These are phyloP conservation scores for Lentinula edodes DNA, from an alignment of 768 basidiomycete species.

Conservation along the genomic window DNA sequence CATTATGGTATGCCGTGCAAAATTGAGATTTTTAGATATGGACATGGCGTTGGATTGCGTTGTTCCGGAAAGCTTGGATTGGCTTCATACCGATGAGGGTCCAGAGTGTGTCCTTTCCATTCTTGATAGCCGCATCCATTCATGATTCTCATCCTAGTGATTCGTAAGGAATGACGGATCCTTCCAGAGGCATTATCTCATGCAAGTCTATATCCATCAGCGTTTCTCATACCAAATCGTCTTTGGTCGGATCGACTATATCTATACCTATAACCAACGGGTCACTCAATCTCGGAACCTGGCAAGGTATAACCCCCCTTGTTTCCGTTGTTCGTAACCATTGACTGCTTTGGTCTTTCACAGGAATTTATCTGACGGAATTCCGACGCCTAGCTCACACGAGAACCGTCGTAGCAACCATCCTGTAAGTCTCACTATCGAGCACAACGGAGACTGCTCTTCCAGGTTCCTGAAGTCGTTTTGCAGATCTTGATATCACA, in stretches of 20 bases:
- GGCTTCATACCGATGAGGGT: slow-evolving; percentile 89
- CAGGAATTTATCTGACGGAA: slow-evolving; percentile 85
- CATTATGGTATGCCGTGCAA: slow-evolving; percentile 1
- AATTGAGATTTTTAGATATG: slow-evolving; percentile 58
- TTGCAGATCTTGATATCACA: background rate
- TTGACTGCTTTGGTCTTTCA: background rate
- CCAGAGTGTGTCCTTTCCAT: slow-evolving; percentile 60
- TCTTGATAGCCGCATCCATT: background rate
- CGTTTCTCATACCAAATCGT: slow-evolving; percentile 88
- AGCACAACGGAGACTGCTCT: background rate
- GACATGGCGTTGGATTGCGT: slow-evolving; percentile 88
- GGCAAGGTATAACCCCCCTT: slow-evolving; percentile 65
- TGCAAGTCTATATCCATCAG: slow-evolving; percentile 28
- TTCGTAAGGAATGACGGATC: slow-evolving; percentile 46
- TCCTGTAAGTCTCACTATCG: slow-evolving; percentile 41
- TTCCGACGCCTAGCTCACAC: slow-evolving; percentile 67
- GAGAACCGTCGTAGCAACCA: slow-evolving; percentile 73
- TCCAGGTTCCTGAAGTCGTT: background rate
- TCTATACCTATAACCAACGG: slow-evolving; percentile 81
- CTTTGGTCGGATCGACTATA: slow-evolving; percentile 78
- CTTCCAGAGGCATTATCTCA: slow-evolving; percentile 4
- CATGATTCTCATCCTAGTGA: slow-evolving; percentile 41
- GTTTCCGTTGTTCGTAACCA: background rate
- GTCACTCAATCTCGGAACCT: slow-evolving; percentile 77
- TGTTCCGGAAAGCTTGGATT: slow-evolving; percentile 77